Conservation (phyloP, 2,329 filamentous ascomycete species). For the Beauveria varroae region DNA sequence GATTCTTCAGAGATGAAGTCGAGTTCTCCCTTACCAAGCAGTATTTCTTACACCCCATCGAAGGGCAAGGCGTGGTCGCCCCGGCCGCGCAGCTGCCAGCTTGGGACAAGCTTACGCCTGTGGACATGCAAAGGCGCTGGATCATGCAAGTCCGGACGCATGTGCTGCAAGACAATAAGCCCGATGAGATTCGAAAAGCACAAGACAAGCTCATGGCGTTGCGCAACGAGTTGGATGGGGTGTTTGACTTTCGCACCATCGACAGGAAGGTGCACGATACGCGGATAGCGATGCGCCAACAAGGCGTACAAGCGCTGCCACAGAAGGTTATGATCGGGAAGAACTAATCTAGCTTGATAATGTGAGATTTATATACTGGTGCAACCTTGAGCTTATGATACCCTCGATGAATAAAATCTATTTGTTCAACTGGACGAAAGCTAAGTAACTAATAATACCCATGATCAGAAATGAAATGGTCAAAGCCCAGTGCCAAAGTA, state of each 20-base stretch:
- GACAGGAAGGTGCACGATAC: conserved; percentile 49
- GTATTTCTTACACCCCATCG: conserved; percentile 31
- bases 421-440: neutral
- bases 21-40: conserved; percentile 46
- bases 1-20: conserved; percentile 45
- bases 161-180: conserved; percentile 49
- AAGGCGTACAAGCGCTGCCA: conserved; percentile 31
- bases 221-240: conserved; percentile 40
- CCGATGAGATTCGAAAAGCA: conserved; percentile 48
- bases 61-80: conserved; percentile 13
- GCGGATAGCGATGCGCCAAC: conserved; percentile 31
- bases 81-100: conserved; percentile 32
- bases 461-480: conserved; percentile 5
- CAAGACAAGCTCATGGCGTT: conserved; percentile 42
- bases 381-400: too few species aligned
- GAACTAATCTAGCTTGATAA: conserved; percentile 8
- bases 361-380: too few species aligned
- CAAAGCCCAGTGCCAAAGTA: neutral
- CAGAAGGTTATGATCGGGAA: conserved; percentile 30
- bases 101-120: conserved; percentile 37
- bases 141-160: conserved; percentile 46
- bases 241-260: conserved; percentile 43
- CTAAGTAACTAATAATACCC: neutral
- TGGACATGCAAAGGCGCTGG: conserved; percentile 46
- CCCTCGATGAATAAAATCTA: neutral